Base-by-base conservation (phyloP, 768 basidiomycete genomes). In the Tulasnella sp. region DNA sequence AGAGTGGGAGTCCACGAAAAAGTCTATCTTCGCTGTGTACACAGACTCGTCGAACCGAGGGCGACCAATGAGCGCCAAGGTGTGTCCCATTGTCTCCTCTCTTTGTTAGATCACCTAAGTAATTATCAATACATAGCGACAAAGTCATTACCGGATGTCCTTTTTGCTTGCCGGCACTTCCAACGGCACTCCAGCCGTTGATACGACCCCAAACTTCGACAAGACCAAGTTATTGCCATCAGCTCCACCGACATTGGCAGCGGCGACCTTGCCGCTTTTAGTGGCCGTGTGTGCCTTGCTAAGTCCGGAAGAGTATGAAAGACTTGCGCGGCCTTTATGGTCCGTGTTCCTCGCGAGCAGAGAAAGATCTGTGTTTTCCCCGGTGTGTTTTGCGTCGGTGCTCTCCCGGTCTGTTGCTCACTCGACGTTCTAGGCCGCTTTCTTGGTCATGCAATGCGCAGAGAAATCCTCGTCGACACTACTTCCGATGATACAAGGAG, bases 371-470 rank as follows among this genome's bases (percentile, higher is more conserved):
- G 77, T 82, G 19, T 80, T 86, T 17, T 81, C 83, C 72, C 82
- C 87, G 36, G 90, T 90, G 72, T 69, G 87, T 79, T 9, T 7
- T 14, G 8, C 17, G 22, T 59, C 17, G 16, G 17, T 29, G 32
- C 41, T 19, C 66, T 71, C 42, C 4, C 67, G 69, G 40, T 67
- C 40, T 72, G 36, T 40, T 26, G 37, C 67, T 19, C 22, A 34
- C 32, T 14, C n/a, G 19, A 62, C 39, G 68, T 14, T 19, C 26
- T 73, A 82, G 81, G 76, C 86, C 4, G 87, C 85, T 75, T 91
- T 88, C 77, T 79, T 92, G 29, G 73, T 87, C 32, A 90, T 90
- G 88, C 88, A 90, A 78, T 89, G 86, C 75, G 89, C 88, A 0
- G 90, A 91, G 78, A 89, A 86, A 79, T 80, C 79, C 0, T 81